These are phyloP conservation scores for Salix suchowensis DNA, from an alignment of 345 rosid genomes.

Conservation along the genomic window DNA sequence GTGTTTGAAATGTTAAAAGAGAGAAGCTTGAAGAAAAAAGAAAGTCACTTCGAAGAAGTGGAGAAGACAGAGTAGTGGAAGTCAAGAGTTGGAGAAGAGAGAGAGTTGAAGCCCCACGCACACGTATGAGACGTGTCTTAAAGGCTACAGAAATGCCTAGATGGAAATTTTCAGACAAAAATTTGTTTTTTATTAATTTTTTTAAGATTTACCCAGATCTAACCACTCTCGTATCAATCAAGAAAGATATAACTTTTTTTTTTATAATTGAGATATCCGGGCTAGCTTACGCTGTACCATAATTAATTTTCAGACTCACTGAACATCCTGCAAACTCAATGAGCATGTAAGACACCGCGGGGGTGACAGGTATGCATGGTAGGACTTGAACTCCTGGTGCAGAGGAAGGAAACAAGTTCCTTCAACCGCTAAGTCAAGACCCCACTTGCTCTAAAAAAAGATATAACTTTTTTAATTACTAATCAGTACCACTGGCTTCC, in stretches of 20 bases:
- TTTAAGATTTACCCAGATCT: not conserved
- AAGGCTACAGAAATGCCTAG: not conserved
- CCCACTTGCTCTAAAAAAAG: no score
- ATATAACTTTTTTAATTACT: no score
- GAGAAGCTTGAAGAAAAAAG: not conserved
- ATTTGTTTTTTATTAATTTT: not conserved
- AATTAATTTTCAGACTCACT: no score
- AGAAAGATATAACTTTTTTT: not conserved
- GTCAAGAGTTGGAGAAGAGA: slow-evolving; percentile 16
- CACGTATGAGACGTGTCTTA: slow-evolving; percentile 7
- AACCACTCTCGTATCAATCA: slow-evolving; percentile 1
- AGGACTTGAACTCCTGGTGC: no score
- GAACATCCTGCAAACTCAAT: no score
- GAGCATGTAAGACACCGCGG: no score
- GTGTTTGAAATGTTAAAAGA: not conserved
- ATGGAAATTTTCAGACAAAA: slow-evolving; percentile 22
- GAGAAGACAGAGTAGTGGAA: not conserved
- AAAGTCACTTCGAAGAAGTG: slow-evolving; percentile 4
- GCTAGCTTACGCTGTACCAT: no score
- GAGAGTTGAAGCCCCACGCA: not conserved
- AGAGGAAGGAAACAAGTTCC: no score
- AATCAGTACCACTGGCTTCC: not conserved
- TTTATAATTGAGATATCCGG: no score
- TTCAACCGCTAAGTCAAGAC: no score
- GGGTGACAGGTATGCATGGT: no score